Evolutionary conservation across 371 early-diverging fungal species (phyloP), one percentile per base, ranked within the genome.

Genomic region (Choanephora cucurbitarum): DNA sequence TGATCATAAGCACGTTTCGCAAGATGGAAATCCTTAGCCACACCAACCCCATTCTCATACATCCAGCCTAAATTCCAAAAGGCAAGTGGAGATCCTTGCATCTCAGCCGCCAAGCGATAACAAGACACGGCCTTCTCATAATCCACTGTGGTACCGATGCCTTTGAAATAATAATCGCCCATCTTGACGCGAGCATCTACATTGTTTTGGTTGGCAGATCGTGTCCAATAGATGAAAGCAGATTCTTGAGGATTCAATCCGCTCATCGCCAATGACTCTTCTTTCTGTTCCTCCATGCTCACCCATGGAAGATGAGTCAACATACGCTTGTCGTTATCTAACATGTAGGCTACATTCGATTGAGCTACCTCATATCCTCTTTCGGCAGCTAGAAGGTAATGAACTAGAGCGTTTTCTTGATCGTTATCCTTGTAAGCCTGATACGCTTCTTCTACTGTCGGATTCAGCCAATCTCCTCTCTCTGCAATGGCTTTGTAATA

Each of bases 11-110:
- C 88, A 37, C 96, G 84, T 70, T 96, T 95, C 5, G 98, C 97
- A 42, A 97, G 73, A 63, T 94, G 90, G 59, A 85, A 93, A 69
- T 98, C 97, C 79, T 86, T 86, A 9, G 80, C 52, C 0, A 95
- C 91, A 6, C 99, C 80, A 11, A 95, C 52, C n/a, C 99, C 99
- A 58, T 89, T 84, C 66, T 99, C 98, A 64, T 96, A 85, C 95
- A 97, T 96, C 87, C 89, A 97, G 1, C 96, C 99, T 4, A 98
- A 72, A 58, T 95, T 97, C 90, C 92, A 99, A 89, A 95, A 92
- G 4, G 96, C 98, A 59, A 96, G 72, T 1, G 92, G 83, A 34
- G 87, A 90, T 10, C 63, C 58, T 28, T 93, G 89, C n/a, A 60
- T 62, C 43, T 95, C 91, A 1, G 97, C 92, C 2, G 97, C 94